phyloP scores from a whole-genome alignment of 164 flowering plant genomes.

The Berberis vulgaris region DNA sequence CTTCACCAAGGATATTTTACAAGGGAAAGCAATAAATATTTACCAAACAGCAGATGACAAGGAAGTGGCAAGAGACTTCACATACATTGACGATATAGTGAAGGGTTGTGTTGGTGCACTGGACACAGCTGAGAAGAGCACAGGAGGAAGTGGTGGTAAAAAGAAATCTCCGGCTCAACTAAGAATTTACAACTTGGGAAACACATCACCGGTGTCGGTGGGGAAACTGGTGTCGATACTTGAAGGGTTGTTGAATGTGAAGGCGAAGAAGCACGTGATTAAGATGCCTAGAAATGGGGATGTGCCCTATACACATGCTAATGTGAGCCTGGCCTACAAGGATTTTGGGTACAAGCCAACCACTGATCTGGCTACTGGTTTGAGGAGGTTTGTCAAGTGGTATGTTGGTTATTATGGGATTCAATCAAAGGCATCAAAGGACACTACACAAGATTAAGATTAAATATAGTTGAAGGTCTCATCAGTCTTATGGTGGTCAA shows the following conservation, averaged over 20 bases:
- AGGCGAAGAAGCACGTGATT: slow-evolving; percentile 69
- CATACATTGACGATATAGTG: slow-evolving; percentile 86
- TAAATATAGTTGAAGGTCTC: no score
- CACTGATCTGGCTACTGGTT: slow-evolving; percentile 70
- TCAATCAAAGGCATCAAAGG: slow-evolving; percentile 54
- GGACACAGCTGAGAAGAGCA: slow-evolving; percentile 89
- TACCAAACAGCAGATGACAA: slow-evolving; percentile 51
- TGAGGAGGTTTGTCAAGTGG: slow-evolving; percentile 93
- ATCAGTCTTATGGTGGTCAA: no score
- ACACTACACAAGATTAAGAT: no score
- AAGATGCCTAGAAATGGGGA: slow-evolving; percentile 93
- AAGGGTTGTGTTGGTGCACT: slow-evolving; percentile 81
- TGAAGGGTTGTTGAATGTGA: slow-evolving; percentile 44
- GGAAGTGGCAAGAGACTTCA: slow-evolving; percentile 94
- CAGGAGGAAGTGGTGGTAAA: slow-evolving; percentile 72
- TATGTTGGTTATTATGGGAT: slow-evolving; percentile 85
- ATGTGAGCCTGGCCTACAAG: slow-evolving; percentile 61
- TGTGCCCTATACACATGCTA: slow-evolving; percentile 92
- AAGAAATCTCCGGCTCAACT: slow-evolving; percentile 78
- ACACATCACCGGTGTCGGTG: slow-evolving; percentile 86
- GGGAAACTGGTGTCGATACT: slow-evolving; percentile 54
- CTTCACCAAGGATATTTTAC: slow-evolving; percentile 79
- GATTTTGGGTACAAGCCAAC: slow-evolving; percentile 89
- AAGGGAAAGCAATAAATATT: slow-evolving; percentile 50
- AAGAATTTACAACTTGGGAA: slow-evolving; percentile 76